phyloP scores from a whole-genome alignment of 306 rosid species.

The Vicia sativa region DNA sequence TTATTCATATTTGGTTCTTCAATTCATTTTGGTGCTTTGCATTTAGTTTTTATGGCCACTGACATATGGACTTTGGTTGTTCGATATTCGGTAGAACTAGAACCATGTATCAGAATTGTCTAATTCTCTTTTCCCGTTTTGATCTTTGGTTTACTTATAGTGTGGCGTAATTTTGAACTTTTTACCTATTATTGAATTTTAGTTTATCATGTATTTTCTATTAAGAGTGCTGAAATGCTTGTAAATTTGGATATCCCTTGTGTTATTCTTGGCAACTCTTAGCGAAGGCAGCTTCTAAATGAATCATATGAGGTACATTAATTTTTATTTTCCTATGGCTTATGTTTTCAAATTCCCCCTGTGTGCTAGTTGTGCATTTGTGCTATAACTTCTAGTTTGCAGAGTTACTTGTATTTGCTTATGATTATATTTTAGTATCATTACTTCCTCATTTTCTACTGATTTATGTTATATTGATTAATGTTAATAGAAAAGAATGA shows the following conservation, averaged over 20 bases:
- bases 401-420: conserved; percentile 22
- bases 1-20: not conserved
- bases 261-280: conserved; percentile 86
- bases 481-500: too few species aligned
- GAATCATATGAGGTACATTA: conserved; percentile 76
- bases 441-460: conserved; percentile 1
- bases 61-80: too few species aligned
- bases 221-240: conserved; percentile 79
- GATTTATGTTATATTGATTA: not conserved
- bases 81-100: conserved; percentile 20
- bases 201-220: not conserved
- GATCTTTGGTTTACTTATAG: conserved; percentile 1
- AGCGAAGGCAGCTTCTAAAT: conserved; percentile 65
- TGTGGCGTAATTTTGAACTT: too few species aligned
- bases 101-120: conserved; percentile 6
- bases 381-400: conserved; percentile 14
- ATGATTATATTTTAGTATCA: conserved; percentile 2
- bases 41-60: too few species aligned
- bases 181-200: conserved; percentile 14
- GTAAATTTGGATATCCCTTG: conserved; percentile 72
- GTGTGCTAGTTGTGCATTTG: too few species aligned
- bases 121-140: not conserved
- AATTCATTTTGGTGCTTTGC: too few species aligned
- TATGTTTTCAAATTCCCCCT: too few species aligned
- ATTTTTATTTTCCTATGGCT: conserved; percentile 8